These are phyloP conservation scores for Tulasnella sp. DNA, from an alignment of 768 basidiomycete species.

Conservation along the genomic window DNA sequence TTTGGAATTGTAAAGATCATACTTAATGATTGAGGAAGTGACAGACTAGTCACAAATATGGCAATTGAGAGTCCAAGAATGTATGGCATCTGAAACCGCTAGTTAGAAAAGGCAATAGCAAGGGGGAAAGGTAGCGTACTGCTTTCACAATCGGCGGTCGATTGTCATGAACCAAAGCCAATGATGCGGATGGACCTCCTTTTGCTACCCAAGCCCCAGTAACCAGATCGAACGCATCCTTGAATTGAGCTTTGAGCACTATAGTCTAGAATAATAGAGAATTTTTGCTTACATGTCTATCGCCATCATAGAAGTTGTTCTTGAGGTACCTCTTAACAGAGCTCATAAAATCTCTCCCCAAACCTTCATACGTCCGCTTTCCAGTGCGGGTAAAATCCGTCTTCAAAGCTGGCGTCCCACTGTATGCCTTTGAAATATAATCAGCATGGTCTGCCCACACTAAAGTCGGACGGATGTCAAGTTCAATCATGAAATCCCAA, in stretches of 20 bases:
- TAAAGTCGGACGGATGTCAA: too few species aligned
- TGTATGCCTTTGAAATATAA: slow-evolving; percentile 77
- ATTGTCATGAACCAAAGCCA: slow-evolving; percentile 61
- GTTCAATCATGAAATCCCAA: not conserved
- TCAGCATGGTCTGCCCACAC: slow-evolving; percentile 99
- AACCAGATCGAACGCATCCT: slow-evolving; percentile 92
- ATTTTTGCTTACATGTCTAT: slow-evolving; percentile 67
- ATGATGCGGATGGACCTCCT: slow-evolving; percentile 50
- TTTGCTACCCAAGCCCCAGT: slow-evolving; percentile 86
- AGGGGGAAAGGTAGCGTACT: slow-evolving; percentile 34
- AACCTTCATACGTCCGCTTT: slow-evolving; percentile 68
- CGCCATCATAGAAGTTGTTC: slow-evolving; percentile 95
- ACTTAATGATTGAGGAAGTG: slow-evolving; percentile 81
- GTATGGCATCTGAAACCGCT: slow-evolving; percentile 57
- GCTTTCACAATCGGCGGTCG: slow-evolving; percentile 75
- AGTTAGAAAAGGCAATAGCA: not conserved
- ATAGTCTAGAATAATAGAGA: too few species aligned
- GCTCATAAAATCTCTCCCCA: slow-evolving; percentile 76
- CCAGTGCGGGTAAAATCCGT: slow-evolving; percentile 94
- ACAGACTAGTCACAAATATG: slow-evolving; percentile 77
- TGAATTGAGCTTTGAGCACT: not conserved
- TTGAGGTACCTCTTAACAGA: slow-evolving; percentile 73
- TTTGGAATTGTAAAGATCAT: slow-evolving; percentile 23
- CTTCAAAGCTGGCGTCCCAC: slow-evolving; percentile 90
- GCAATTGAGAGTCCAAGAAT: slow-evolving; percentile 66